Evolutionary conservation across 73 alveolate species (phyloP), one percentile per base, ranked within the genome.

Genomic region (Effrenium voratum): DNA sequence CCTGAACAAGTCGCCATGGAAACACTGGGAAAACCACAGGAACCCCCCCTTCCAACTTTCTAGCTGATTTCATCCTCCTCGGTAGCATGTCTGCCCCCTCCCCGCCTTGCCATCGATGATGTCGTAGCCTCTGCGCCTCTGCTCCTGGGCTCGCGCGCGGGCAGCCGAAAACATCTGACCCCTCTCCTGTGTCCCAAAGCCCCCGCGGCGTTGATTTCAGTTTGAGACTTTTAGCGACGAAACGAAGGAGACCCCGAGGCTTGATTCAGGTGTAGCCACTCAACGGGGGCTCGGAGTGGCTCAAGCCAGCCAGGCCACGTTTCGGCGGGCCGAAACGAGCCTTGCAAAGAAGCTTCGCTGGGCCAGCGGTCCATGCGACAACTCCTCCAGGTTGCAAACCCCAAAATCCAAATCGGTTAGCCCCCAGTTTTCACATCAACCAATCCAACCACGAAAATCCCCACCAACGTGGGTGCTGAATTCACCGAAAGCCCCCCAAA

Each of bases 61-160:
- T n/a, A n/a, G n/a, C n/a, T n/a, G n/a, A n/a, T n/a, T n/a, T n/a
- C n/a, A n/a, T n/a, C n/a, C n/a, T n/a, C n/a, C n/a, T n/a, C n/a
- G n/a, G n/a, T n/a, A n/a, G n/a, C n/a, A n/a, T n/a, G n/a, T n/a
- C n/a, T n/a, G n/a, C n/a, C n/a, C n/a, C n/a, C n/a, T n/a, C n/a
- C n/a, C 36, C n/a, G n/a, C 81, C 81, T 70, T 66, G 76, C 96
- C 96, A 68, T 90, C 96, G 46, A 90, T 90, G 96, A 90, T 90
- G 86, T 90, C 96, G 57, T 90, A 90, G 81, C 96, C 96, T 24
- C 96, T 70, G 4, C 96, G 60, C 32, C 86, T 50, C 57, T 90
- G 96, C 79, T 90, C 96, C 81, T 70, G 2, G 22, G 63, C 19
- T 52, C 26, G 19, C 26, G 8, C 19, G 26, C 63, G 63, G 63